Conservation (phyloP, 2,329 filamentous ascomycete species). For the Sclerotinia minor region DNA sequence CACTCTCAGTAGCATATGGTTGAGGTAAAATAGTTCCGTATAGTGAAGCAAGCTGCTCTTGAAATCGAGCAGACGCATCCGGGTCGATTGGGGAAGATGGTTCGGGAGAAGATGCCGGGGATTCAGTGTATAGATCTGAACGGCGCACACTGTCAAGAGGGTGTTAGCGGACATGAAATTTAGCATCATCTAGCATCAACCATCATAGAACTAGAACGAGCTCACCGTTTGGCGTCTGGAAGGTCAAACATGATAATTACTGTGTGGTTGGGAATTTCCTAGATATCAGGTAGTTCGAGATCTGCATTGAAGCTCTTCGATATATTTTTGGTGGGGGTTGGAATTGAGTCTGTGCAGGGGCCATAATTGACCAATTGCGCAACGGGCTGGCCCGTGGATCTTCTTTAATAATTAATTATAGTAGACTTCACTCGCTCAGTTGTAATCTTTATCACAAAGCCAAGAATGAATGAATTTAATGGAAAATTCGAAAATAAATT, state of each 20-base stretch:
- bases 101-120: slow-evolving; percentile 29
- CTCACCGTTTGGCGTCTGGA: slow-evolving; percentile 55
- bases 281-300: no score
- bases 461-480: not conserved
- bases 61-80: slow-evolving; percentile 28
- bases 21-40: slow-evolving; percentile 32
- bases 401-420: not conserved
- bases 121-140: slow-evolving; percentile 50
- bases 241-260: slow-evolving; percentile 50
- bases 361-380: slow-evolving; percentile 18
- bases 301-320: not conserved
- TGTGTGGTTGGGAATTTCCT: slow-evolving; percentile 7
- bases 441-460: no score
- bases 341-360: slow-evolving; percentile 12
- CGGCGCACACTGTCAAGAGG: slow-evolving; percentile 51
- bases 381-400: slow-evolving; percentile 18
- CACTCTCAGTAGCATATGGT: not conserved
- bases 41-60: slow-evolving; percentile 33
- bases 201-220: not conserved
- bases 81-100: slow-evolving; percentile 34
- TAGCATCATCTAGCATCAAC: not conserved
- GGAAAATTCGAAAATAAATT: not conserved
- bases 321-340: slow-evolving; percentile 21
- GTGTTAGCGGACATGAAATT: slow-evolving; percentile 20
- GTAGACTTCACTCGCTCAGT: not conserved